phyloP scores from a whole-genome alignment of 2,329 filamentous ascomycete species.

The Penicillium sp. region DNA sequence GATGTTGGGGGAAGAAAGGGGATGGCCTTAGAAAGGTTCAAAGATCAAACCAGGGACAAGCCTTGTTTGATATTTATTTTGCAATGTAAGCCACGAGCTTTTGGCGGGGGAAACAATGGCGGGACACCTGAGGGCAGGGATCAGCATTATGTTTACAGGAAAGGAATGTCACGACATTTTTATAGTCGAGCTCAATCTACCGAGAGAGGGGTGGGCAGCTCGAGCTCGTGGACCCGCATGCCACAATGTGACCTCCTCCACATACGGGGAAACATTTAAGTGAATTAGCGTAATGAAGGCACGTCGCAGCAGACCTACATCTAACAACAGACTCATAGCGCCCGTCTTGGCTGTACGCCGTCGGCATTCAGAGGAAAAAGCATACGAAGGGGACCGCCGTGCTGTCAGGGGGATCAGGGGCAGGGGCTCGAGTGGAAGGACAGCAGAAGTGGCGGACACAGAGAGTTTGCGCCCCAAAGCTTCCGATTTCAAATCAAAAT shows the following conservation, averaged over 20 bases:
- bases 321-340: conserved; percentile 10
- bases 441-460: background rate
- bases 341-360: conserved; percentile 22
- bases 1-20: conserved; percentile 13
- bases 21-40: conserved; percentile 12
- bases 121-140: conserved; percentile 14
- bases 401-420: conserved; percentile 9
- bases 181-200: conserved; percentile 28
- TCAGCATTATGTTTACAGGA: conserved; percentile 28
- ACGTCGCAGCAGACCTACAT: conserved; percentile 24
- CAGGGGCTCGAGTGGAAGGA: background rate
- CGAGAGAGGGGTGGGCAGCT: conserved; percentile 11
- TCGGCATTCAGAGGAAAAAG: conserved; percentile 12
- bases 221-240: conserved; percentile 21
- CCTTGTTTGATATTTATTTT: conserved; percentile 19
- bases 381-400: conserved; percentile 2
- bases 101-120: conserved; percentile 6
- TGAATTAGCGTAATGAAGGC: conserved; percentile 12
- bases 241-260: conserved; percentile 19
- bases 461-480: background rate
- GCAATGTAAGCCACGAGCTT: conserved; percentile 2
- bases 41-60: conserved; percentile 23
- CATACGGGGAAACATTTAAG: conserved; percentile 15
- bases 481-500: conserved; percentile 3
- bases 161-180: conserved; percentile 31